These are phyloP conservation scores for Arachis monticola DNA, from an alignment of 331 rosid genomes.

Conservation along the genomic window DNA sequence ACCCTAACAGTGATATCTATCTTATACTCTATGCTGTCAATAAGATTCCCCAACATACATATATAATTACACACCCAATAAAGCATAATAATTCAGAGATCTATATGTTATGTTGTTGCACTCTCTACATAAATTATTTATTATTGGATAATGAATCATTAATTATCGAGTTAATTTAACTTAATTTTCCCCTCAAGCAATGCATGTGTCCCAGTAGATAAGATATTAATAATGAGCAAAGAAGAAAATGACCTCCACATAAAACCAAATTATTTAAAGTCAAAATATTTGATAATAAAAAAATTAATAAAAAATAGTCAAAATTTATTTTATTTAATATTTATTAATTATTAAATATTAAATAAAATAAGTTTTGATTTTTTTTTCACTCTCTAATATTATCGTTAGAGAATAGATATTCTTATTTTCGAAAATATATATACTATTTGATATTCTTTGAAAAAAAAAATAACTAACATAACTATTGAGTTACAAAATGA, in stretches of 20 bases:
- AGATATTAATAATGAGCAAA: background rate
- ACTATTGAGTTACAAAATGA: too few species aligned
- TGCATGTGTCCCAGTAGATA: background rate
- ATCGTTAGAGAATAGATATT: too few species aligned
- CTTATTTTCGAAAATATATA: too few species aligned
- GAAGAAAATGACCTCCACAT: too few species aligned
- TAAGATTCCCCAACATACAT: constrained; percentile 48
- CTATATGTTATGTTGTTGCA: background rate
- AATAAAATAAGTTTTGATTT: too few species aligned
- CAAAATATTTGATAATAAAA: background rate
- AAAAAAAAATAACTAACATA: too few species aligned
- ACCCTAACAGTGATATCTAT: constrained; percentile 65
- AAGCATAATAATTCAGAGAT: constrained; percentile 16
- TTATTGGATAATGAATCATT: background rate
- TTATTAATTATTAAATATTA: too few species aligned
- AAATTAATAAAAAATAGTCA: too few species aligned
- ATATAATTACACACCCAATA: constrained; percentile 14
- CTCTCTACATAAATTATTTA: background rate
- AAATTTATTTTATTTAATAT: too few species aligned
- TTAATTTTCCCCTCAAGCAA: background rate
- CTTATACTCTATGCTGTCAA: constrained; percentile 25
- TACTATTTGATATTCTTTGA: too few species aligned
- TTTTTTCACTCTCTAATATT: too few species aligned
- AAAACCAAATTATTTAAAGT: background rate
- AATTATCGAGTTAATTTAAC: too few species aligned